Evolutionary conservation across 148 eudicot genomes (phyloP).

Genomic region (Rhododendron vialii): DNA sequence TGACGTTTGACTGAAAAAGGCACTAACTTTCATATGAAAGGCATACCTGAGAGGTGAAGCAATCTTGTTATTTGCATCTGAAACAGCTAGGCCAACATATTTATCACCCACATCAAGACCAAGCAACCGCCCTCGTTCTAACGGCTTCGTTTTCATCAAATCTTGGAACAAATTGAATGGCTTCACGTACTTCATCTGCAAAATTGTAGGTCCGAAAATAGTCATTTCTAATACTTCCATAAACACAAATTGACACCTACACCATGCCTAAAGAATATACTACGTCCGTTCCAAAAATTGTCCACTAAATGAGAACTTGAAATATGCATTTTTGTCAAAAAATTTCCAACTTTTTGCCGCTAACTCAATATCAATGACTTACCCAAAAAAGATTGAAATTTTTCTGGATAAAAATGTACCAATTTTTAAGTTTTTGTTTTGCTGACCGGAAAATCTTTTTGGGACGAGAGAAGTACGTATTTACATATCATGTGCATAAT

Average conservation of each 20-base stretch:
- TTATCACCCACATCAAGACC: constrained; percentile 95
- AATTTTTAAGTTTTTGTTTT: neutral
- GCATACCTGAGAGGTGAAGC: constrained; percentile 73
- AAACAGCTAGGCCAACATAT: constrained; percentile 82
- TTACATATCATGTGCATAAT: neutral
- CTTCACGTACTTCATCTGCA: constrained; percentile 67
- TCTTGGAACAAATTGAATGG: constrained; percentile 68
- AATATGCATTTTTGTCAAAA: neutral
- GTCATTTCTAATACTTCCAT: neutral
- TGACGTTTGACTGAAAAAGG: neutral
- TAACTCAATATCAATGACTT: neutral
- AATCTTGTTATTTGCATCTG: constrained; percentile 58
- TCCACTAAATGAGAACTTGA: neutral
- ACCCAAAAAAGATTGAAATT: neutral
- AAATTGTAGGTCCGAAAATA: neutral
- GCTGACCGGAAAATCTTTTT: neutral
- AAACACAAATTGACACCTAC: neutral
- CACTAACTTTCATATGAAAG: neutral
- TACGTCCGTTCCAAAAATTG: neutral
- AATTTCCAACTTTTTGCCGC: neutral
- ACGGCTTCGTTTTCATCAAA: constrained; percentile 37
- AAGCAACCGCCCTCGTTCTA: constrained; percentile 54
- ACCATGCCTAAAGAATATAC: neutral
- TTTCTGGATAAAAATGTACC: neutral
- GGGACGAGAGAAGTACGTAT: neutral